Percentiles rank a stretch among this genome's conserved stretches.
phyloP scores from a whole-genome alignment of 176 grass and related monocot species.

The Carex cristatella region DNA sequence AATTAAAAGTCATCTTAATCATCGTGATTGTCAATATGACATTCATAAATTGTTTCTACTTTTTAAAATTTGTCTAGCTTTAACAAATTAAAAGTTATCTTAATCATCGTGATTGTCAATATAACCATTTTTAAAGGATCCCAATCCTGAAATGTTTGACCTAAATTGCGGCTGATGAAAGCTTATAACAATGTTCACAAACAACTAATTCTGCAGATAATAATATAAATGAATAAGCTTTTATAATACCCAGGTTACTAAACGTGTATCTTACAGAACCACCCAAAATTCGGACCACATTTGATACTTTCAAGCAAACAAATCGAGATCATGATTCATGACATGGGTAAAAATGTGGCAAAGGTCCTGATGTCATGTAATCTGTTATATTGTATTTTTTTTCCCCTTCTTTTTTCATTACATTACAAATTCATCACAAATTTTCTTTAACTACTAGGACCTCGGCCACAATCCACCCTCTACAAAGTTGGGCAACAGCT shows the following conservation, averaged over 20 bases:
- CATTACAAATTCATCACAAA: not conserved
- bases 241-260: not conserved
- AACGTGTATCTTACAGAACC: not conserved
- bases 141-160: not conserved
- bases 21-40: too few relatives aligned
- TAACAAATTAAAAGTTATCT: not conserved
- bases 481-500: not conserved
- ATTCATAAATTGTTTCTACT: not conserved
- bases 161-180: not conserved
- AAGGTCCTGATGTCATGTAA: not conserved
- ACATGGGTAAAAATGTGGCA: not conserved
- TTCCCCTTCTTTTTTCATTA: not conserved
- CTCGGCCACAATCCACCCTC: conserved; percentile 10
- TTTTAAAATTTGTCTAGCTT: not conserved
- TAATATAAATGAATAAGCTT: not conserved
- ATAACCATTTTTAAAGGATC: not conserved
- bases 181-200: too few relatives aligned
- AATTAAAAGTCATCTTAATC: too few relatives aligned
- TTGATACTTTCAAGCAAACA: not conserved
- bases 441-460: not conserved
- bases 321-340: not conserved
- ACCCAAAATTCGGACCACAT: conserved; percentile 21
- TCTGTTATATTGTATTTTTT: not conserved
- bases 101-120: not conserved
- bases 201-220: conserved; percentile 11